A percentile compares a stretch with the other conserved stretches of the same genome.
phyloP scores from a whole-genome alignment of 1,284 basidiomycete genomes.

The Trichosporon sp. region DNA sequence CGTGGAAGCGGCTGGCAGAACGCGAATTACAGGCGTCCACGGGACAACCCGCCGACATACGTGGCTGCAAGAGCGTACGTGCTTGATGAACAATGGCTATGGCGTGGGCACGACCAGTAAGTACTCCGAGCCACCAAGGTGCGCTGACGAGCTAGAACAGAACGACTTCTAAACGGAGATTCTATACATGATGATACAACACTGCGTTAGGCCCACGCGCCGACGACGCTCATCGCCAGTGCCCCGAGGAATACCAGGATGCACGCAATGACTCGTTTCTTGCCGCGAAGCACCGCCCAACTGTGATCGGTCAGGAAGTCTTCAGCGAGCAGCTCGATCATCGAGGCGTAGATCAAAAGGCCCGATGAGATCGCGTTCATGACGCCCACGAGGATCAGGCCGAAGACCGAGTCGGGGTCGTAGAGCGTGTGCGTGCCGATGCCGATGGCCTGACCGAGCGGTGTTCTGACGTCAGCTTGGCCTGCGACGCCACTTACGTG shows the following conservation, averaged over 20 bases:
- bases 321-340: constrained; percentile 38
- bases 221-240: background rate
- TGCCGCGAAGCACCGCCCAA: background rate
- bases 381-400: constrained; percentile 19
- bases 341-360: constrained; percentile 28
- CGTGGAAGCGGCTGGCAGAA: too few relatives aligned
- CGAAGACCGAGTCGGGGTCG: background rate
- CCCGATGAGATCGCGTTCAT: constrained; percentile 31
- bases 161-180: background rate
- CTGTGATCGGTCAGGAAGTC: constrained; percentile 33
- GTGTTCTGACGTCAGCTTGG: constrained; percentile 7
- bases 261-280: background rate
- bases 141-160: too few relatives aligned
- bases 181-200: background rate
- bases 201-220: background rate
- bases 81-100: too few relatives aligned
- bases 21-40: too few relatives aligned
- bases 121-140: too few relatives aligned
- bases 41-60: too few relatives aligned
- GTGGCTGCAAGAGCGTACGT: too few relatives aligned
- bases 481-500: background rate
- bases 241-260: background rate
- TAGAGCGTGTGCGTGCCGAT: constrained; percentile 14
- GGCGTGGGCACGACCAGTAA: too few relatives aligned
- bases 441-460: constrained; percentile 23